A percentile compares a stretch with the other conserved stretches of the same genome.
phyloP scores from a whole-genome alignment of 2,329 filamentous ascomycete species.

The Neoscytalidium dimidiatum region DNA sequence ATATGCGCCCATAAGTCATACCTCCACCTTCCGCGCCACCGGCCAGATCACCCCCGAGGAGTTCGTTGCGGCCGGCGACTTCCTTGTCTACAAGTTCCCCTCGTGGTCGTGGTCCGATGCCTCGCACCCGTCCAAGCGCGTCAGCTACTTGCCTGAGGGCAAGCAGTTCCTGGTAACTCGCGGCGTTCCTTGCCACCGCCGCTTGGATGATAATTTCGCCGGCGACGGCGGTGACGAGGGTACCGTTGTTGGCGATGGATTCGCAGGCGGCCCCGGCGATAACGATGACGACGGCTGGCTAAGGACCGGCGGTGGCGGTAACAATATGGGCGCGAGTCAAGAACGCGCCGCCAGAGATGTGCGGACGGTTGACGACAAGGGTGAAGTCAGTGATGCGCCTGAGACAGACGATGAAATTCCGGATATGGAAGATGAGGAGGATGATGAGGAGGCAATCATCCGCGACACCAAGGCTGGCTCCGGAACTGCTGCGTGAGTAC shows the following conservation, averaged over 20 bases:
- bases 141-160: slow-evolving; percentile 76
- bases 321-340: slow-evolving; percentile 66
- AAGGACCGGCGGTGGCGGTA: slow-evolving; percentile 68
- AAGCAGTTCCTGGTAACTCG: slow-evolving; percentile 97
- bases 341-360: slow-evolving; percentile 79
- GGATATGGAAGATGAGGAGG: slow-evolving; percentile 96
- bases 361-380: slow-evolving; percentile 83
- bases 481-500: slow-evolving; percentile 57
- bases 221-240: slow-evolving; percentile 85
- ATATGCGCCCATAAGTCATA: slow-evolving; percentile 85
- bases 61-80: slow-evolving; percentile 93
- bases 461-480: slow-evolving; percentile 62
- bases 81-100: slow-evolving; percentile 98
- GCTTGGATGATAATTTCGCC: slow-evolving; percentile 90
- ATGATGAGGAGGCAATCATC: slow-evolving; percentile 94
- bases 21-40: slow-evolving; percentile 88
- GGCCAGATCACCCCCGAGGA: slow-evolving; percentile 97
- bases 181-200: slow-evolving; percentile 88
- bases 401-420: slow-evolving; percentile 78
- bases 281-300: slow-evolving; percentile 88
- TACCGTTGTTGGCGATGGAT: slow-evolving; percentile 78
- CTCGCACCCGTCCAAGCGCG: slow-evolving; percentile 75
- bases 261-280: slow-evolving; percentile 52
- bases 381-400: slow-evolving; percentile 65
- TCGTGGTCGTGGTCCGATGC: slow-evolving; percentile 97